Evolutionary conservation across 345 rosid genomes (phyloP), one percentile per base, ranked within the genome.

Genomic region (Jatropha curcas): DNA sequence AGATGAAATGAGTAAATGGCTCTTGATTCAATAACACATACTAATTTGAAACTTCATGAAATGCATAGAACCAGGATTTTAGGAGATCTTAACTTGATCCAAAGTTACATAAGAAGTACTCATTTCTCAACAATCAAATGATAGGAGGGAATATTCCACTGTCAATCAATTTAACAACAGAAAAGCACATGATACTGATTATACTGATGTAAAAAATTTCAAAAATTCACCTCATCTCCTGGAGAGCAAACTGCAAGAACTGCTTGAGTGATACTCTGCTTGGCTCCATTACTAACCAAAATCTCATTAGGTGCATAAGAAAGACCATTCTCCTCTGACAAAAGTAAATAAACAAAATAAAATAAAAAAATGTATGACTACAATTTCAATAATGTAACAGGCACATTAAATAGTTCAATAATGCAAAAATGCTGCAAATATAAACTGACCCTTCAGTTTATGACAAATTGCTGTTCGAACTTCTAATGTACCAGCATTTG

Each of bases 231-330:
- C 97, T 95, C 99, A 82, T 95, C 99, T 20, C 98, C 98, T 0
- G 96, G 98, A 27, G 93, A 86, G 78, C 98, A 95, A 76, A 93
- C 97, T 4, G 99, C 99, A 73, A 89, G 83, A 33, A 88, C 87
- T 14, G 99, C 98, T 82, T 95, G 98, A 66, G 83, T 65, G 61
- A 79, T 71, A 74, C 94, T 66, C 82, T 95, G 99, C 79, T 95
- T 95, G 50, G 99, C 99, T 71, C 99, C 98, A 81, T 95, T 95
- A 73, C 99, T 95, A 68, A 95, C 96, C 73, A 93, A 71, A 72
- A 95, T 84, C 78, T 95, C 93, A 74, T 95, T 89, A 30, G 97
- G 96, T 0, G 88, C 70, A 80, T 95, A 95, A 28, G 90, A 65
- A 57, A 92, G 41, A 65, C 97, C 98, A 69, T 95, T 95, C 83